phyloP scores from a whole-genome alignment of 352 stramenopile species.

The Aphanomyces cochlioides region DNA sequence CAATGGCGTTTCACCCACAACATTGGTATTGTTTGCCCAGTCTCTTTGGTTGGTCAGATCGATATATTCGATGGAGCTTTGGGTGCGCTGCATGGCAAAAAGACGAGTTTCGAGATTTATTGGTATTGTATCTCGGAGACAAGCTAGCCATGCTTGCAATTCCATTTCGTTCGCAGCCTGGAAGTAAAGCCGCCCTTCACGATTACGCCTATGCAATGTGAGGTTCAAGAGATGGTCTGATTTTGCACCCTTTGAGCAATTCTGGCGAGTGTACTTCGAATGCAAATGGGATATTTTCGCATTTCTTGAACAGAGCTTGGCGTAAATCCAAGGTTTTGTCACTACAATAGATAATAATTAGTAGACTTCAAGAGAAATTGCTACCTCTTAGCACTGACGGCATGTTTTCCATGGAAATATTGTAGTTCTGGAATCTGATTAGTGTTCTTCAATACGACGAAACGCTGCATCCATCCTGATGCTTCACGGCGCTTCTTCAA shows the following conservation, averaged over 20 bases:
- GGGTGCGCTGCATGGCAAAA: slow-evolving; percentile 72
- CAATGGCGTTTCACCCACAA: slow-evolving; percentile 52
- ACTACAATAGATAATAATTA: slow-evolving; percentile 30
- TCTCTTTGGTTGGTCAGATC: slow-evolving; percentile 10
- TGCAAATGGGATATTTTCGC: slow-evolving; percentile 63
- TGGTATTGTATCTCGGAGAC: slow-evolving; percentile 70
- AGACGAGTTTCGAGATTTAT: slow-evolving; percentile 69
- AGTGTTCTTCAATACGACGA: slow-evolving; percentile 50
- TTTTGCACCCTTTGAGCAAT: slow-evolving; percentile 52
- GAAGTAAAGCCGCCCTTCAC: slow-evolving; percentile 86
- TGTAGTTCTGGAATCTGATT: slow-evolving; percentile 48
- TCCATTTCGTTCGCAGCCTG: slow-evolving; percentile 78
- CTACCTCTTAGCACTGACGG: not conserved
- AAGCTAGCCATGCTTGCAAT: slow-evolving; percentile 85
- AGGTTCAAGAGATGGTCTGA: not conserved
- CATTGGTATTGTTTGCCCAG: slow-evolving; percentile 29
- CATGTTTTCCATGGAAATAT: slow-evolving; percentile 61
- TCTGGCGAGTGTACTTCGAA: slow-evolving; percentile 90
- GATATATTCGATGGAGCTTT: slow-evolving; percentile 15
- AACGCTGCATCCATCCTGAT: slow-evolving; percentile 77
- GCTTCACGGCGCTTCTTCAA: slow-evolving; percentile 75
- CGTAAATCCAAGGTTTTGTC: slow-evolving; percentile 59
- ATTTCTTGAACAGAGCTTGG: slow-evolving; percentile 73
- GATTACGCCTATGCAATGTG: slow-evolving; percentile 49
- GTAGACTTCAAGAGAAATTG: not conserved